Base-by-base conservation (phyloP, 331 rosid genomes). In the Rosa hybrid region DNA sequence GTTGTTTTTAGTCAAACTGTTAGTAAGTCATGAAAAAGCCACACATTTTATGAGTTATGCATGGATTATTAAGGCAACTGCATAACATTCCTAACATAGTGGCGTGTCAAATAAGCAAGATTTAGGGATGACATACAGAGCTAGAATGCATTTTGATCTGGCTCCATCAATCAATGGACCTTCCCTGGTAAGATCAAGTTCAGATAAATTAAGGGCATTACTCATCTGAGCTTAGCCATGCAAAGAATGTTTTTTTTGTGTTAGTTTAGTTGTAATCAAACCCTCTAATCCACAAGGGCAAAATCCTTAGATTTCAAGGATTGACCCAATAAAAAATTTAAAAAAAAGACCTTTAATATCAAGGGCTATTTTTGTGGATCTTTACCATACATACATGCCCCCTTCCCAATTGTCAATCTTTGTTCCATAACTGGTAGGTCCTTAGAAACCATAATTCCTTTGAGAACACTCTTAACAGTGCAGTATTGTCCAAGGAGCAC, bases 361-460 rank as follows among this genome's bases (percentile, higher is more conserved):
- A 1, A 65, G 46, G n/a, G 42, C 45, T 34, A 38, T 25, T 12
- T 30, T 25, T 41, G 16, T 68, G 72, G 21, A 72, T 8, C 34
- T 14, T 25, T 50, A 44, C 76, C 49, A 16, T 23, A 25, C 25
- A 13, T 8, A 48, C 75, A n/a, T 74, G 12, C 49, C 49, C 50
- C 17, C 62, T 53, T 39, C n/a, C 65, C 67, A 34, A 41, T 13
- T 41, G 78, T 38, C 53, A 6, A 74, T 18, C 45, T 27, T 65
- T 74, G 41, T 56, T n/a, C 49, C 72, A 68, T 68, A 38, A 68
- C 16, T 44, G 54, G 70, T 59, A 59, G 70, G 70, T 42, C 70
- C 69, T 23, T 14, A 30, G 54, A 75, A 41, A 68, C 56, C 41
- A 75, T 20, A 54, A 75, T 59, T 75, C 70, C 70, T 42, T 75